Percentiles rank a stretch among this genome's conserved stretches.
Conservation (phyloP, 352 stramenopile genomes). For the Phytophthora ohioensis region DNA sequence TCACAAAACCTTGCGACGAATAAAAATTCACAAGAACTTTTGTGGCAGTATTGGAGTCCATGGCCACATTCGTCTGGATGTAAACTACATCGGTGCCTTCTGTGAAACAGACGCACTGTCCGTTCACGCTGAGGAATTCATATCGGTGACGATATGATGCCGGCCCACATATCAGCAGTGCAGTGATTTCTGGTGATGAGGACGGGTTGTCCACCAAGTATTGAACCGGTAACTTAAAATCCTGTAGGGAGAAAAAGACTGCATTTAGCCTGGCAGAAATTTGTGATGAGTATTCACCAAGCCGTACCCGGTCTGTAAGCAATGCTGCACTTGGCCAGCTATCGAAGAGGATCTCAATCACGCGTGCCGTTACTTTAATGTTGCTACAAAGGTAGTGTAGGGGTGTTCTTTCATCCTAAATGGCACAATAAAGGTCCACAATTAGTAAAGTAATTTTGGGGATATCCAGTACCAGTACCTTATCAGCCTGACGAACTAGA, state of each 20-base stretch:
- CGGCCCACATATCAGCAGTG: conserved; percentile 63
- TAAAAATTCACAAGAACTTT: conserved; percentile 77
- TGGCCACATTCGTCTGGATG: conserved; percentile 58
- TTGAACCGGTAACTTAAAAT: conserved; percentile 75
- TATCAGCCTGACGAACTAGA: conserved; percentile 62
- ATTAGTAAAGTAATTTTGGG: not conserved
- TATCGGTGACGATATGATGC: conserved; percentile 77
- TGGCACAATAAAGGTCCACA: not conserved
- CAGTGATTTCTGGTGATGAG: conserved; percentile 53
- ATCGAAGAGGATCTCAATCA: conserved; percentile 79
- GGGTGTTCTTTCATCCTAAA: conserved; percentile 62
- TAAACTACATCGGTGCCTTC: conserved; percentile 49
- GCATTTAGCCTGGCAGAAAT: not conserved
- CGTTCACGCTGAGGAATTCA: conserved; percentile 57
- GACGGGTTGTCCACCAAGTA: conserved; percentile 75
- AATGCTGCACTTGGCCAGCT: conserved; percentile 65
- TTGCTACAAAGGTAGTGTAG: conserved; percentile 76
- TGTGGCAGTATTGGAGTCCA: conserved; percentile 59
- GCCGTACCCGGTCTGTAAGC: conserved; percentile 56
- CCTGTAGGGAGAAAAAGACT: conserved; percentile 34
- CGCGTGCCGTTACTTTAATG: conserved; percentile 49
- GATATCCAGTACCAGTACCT: conserved; percentile 31
- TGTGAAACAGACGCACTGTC: conserved; percentile 44
- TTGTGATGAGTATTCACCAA: not conserved
- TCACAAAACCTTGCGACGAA: conserved; percentile 39